A percentile compares a stretch with the other conserved stretches of the same genome.
These are phyloP conservation scores for Zanthoxylum bungeanum DNA, from an alignment of 345 rosid genomes.

Conservation along the genomic window DNA sequence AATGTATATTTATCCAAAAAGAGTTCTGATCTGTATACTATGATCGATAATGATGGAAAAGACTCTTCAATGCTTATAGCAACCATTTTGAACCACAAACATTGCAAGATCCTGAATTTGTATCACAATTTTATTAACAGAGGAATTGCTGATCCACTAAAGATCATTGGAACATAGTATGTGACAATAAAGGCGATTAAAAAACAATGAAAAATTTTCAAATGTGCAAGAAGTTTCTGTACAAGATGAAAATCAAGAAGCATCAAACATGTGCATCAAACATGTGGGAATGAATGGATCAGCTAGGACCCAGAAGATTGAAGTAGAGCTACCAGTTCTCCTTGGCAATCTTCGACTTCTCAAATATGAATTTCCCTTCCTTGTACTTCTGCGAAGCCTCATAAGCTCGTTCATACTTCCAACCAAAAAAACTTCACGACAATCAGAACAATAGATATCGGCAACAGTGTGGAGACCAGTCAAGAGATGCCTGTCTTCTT, in stretches of 20 bases:
- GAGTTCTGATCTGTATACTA: neutral
- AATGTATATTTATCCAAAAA: neutral
- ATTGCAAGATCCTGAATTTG: too few relatives aligned
- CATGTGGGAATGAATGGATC: slow-evolving; percentile 24
- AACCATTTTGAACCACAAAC: neutral
- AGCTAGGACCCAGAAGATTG: neutral
- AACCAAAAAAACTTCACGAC: slow-evolving; percentile 71
- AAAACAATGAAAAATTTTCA: slow-evolving; percentile 25
- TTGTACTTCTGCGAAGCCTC: slow-evolving; percentile 74
- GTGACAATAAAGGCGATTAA: too few relatives aligned
- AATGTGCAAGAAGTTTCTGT: slow-evolving; percentile 13
- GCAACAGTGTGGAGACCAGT: slow-evolving; percentile 91
- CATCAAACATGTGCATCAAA: slow-evolving; percentile 13
- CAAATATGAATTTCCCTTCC: slow-evolving; percentile 86
- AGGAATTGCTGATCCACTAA: too few relatives aligned
- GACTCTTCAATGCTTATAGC: neutral
- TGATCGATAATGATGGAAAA: neutral
- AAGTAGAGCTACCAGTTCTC: slow-evolving; percentile 60
- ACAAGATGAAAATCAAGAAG: slow-evolving; percentile 22
- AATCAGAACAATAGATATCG: slow-evolving; percentile 66
- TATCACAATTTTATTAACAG: too few relatives aligned
- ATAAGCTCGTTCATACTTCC: slow-evolving; percentile 84
- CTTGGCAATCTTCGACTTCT: slow-evolving; percentile 71
- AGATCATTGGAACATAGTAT: too few relatives aligned
- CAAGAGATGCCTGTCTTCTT: slow-evolving; percentile 69